These are phyloP conservation scores for Cadophora gregata DNA, from an alignment of 2,329 filamentous ascomycete species.

Conservation along the genomic window DNA sequence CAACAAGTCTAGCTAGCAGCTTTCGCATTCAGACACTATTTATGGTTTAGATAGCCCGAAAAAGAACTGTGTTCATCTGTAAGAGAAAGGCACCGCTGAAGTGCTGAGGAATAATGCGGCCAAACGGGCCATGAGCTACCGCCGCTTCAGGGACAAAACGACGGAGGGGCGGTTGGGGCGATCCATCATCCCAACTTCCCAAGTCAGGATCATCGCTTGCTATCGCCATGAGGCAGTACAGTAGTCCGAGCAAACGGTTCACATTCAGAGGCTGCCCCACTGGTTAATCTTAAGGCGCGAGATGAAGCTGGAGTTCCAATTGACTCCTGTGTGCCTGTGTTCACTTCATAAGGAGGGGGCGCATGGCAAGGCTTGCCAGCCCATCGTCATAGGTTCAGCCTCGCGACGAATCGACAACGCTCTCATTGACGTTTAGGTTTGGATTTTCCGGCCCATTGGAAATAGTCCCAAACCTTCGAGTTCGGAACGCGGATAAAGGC, in stretches of 20 bases:
- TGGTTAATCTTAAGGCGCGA: neutral
- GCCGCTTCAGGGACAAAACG: neutral
- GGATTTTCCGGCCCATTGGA: neutral
- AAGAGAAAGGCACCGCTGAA: neutral
- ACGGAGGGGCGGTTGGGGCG: neutral
- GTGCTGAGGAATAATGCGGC: neutral
- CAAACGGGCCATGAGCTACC: neutral
- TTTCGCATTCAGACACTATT: neutral
- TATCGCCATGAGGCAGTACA: neutral
- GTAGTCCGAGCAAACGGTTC: neutral
- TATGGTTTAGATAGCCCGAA: neutral
- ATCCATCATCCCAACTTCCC: slow-evolving; percentile 12
- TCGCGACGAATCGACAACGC: neutral
- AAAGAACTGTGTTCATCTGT: neutral
- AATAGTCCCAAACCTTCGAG: neutral
- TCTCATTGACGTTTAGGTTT: neutral
- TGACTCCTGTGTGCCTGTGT: neutral
- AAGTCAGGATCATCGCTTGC: slow-evolving; percentile 7
- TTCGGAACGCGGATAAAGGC: slow-evolving; percentile 5
- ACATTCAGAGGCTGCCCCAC: neutral
- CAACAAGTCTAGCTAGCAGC: neutral
- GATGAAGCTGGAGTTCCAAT: neutral
- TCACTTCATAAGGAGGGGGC: neutral
- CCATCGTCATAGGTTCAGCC: slow-evolving; percentile 9
- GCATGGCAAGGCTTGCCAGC: neutral